Evolutionary conservation across 2,329 filamentous ascomycete genomes (phyloP), one percentile per base, ranked within the genome.

Genomic region (Aspergillus phoenicis): DNA sequence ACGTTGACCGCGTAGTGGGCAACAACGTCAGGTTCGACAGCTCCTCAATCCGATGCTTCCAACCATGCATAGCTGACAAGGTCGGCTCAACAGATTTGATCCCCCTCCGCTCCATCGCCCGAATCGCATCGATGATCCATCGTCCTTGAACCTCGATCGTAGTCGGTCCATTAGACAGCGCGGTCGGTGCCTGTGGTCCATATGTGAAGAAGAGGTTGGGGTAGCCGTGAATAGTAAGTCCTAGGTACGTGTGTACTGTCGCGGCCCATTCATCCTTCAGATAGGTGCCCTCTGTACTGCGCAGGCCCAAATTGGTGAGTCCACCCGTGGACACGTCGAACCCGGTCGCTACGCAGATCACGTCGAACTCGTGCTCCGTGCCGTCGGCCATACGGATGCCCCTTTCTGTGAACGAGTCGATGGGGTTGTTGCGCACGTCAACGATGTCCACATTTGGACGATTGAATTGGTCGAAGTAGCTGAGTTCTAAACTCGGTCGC

Each of bases 141-240:
- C 82, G 75, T 1, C 84, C 85, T 65, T 88, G 85, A 1, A 84
- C 67, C 62, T 87, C 83, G 7, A 83, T 80, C 1, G 77, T 80
- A 0, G 81, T 80, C 0, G 86, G 85, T 0, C 85, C 85, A 64
- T 87, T 88, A 67, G 78, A 72, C 5, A 87, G 74, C 0, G 84
- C 78, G 0, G 84, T 87, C 0, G 85, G 85, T 0, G 77, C 83
- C n/a, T 88, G 85, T 0, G 80, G 76, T 0, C 85, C 85, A 67
- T 86, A 87, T 52, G 83, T 69, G 59, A 80, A 80, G 72, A 84
- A 82, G 71, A 83, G 75, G 55, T 84, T 84, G 0, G 81, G 80
- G 63, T 80, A 82, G 3, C 75, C 74, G 10, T 73, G 64, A 15
- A 79, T 73, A 0, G 77, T 74, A 11, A 79, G 74, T 1, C 82